phyloP scores from a whole-genome alignment of 176 grass and related monocot genomes.

The Ampelocalamus luodianensis region DNA sequence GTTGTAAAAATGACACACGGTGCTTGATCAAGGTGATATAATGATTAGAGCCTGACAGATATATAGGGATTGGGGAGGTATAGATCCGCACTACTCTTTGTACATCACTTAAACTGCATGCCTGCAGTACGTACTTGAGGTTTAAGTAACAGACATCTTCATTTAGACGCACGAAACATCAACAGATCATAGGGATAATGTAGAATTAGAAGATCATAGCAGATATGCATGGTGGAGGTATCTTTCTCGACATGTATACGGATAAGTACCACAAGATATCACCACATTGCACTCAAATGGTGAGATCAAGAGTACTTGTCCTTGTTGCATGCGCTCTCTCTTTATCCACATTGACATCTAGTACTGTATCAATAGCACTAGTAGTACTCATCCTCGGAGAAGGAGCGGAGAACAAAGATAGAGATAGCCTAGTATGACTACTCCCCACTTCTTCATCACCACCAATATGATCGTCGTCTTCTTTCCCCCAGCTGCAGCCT shows the following conservation, averaged over 20 bases:
- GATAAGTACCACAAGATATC: slow-evolving; percentile 64
- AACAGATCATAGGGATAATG: slow-evolving; percentile 27
- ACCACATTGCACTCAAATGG: slow-evolving; percentile 51
- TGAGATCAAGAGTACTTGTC: slow-evolving; percentile 70
- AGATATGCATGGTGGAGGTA: neutral
- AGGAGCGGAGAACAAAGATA: slow-evolving; percentile 45
- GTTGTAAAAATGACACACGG: neutral
- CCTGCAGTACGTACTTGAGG: neutral
- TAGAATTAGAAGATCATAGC: neutral
- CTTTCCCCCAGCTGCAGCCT: neutral
- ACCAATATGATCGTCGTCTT: neutral
- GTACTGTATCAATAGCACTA: neutral
- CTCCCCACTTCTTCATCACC: slow-evolving; percentile 32
- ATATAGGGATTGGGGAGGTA: neutral
- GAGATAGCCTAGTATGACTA: slow-evolving; percentile 26
- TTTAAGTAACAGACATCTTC: neutral
- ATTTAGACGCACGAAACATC: neutral
- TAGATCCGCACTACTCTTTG: neutral
- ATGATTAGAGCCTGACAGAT: neutral
- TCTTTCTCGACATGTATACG: slow-evolving; percentile 25
- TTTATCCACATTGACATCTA: slow-evolving; percentile 24
- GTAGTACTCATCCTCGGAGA: neutral
- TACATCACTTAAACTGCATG: neutral
- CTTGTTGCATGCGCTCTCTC: slow-evolving; percentile 30
- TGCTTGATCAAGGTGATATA: slow-evolving; percentile 31